Evolutionary conservation across 2,329 filamentous ascomycete species (phyloP), one percentile per base, ranked within the genome.

Genomic region (Diplodia sapinea): DNA sequence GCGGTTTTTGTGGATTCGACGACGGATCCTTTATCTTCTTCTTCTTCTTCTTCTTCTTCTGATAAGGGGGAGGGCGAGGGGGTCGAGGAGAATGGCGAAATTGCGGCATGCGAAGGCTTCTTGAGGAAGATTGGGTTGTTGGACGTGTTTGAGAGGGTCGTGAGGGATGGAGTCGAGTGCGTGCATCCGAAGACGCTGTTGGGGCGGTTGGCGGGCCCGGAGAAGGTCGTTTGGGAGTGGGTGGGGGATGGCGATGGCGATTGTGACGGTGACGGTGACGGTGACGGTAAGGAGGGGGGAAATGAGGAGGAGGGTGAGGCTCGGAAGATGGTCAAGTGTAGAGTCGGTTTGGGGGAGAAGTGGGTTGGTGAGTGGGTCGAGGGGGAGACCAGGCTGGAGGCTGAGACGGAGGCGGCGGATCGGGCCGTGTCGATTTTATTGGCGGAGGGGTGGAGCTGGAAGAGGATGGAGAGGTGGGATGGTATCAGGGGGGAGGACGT

Each of bases 1-100:
- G 94, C 93, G 0, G 84, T 97, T 0, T 97, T 91, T 82, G 82
- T 97, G 23, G 95, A 98, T 76, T 91, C 84, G 12, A 56, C 38
- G 73, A 70, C 0, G 71, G 84, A n/a, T 7, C 5, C 2, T 47
- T n/a, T 17, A 7, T n/a, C n/a, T 17, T n/a, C 43, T 20, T 3
- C 17, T 20, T 3, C 6, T 11, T 3, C 43, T 47, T 1, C 6
- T 11, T 8, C 43, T 47, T 8, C n/a, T 7, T n/a, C 17, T 26
- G 23, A 26, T 26, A 26, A 26, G 23, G 23, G 23, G 23, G 23
- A 26, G 23, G 23, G 23, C 23, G 43, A 9, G 43, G n/a, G 8
- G 43, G 43, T 20, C 9, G 17, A 43, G 17, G 17, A n/a, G 43
- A 9, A n/a, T 2, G 7, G 13, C 3, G 43, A 47, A 8, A 47